Evolutionary conservation across 2,329 filamentous ascomycete genomes (phyloP), one percentile per base, ranked within the genome.

Genomic region (Venturia nashicola): DNA sequence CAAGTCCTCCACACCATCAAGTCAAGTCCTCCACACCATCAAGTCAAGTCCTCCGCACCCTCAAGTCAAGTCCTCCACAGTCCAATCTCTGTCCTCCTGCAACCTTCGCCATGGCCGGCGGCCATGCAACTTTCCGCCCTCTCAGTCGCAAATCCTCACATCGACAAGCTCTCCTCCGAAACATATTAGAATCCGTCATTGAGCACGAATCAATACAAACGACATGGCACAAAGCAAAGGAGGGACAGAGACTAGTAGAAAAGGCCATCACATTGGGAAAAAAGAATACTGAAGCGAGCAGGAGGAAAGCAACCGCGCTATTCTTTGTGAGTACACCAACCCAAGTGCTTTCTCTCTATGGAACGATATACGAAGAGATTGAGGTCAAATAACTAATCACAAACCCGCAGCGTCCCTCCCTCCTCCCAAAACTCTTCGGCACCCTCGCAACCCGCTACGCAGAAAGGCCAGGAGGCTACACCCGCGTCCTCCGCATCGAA

Each of bases 221-320:
- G 61, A 96, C 94, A 78, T 97, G 89, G 83, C 87, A 88, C 74
- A 97, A 97, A 79, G 94, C 94, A 59, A 99, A 97, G 78, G 94
- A 99, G 79, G 90, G 94, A 23, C 94, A 99, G 78, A 84, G 90
- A 54, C 76, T 97, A 69, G 94, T 92, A 8, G 94, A 99, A 74
- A 95, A 96, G 80, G 81, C 97, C 69, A 92, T 99, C 71, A 97
- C 92, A 5, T 76, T 96, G 70, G 93, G 90, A 23, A 99, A 97
- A 83, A 89, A 87, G 78, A 91, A 97, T 75, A 96, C 93, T 48
- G 87, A 91, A 71, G 89, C 90, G 23, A 88, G 87, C 66, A 83
- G 84, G 74, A 82, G 86, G 72, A 84, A 83, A 69, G 93, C 91
- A n/a, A 79, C 87, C 70, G 84, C 83, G 46, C 91, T 92, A 70